Evolutionary conservation across 306 rosid genomes (phyloP).

Genomic region (Carpinus viminea): DNA sequence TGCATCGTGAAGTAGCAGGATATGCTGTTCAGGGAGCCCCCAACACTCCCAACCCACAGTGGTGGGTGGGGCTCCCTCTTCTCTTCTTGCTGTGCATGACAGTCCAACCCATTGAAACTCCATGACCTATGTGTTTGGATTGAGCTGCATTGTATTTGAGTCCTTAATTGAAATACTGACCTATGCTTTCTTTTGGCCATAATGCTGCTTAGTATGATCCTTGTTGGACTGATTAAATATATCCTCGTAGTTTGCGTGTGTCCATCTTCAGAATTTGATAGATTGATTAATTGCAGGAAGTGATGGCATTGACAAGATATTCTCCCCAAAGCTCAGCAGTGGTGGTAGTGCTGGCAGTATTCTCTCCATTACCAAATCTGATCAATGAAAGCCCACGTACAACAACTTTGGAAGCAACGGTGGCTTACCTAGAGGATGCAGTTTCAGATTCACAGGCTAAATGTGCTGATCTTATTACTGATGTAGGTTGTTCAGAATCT

Average conservation of each 20-base stretch:
- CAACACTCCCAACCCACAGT: not conserved
- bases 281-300: slow-evolving; percentile 62
- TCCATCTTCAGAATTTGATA: slow-evolving; percentile 14
- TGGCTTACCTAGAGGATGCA: slow-evolving; percentile 68
- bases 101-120: not conserved
- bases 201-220: not conserved
- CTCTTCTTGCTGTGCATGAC: not conserved
- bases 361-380: slow-evolving; percentile 45
- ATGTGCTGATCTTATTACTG: slow-evolving; percentile 48
- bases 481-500: slow-evolving; percentile 46
- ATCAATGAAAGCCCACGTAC: slow-evolving; percentile 46
- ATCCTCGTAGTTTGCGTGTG: not conserved
- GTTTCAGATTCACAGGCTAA: slow-evolving; percentile 61
- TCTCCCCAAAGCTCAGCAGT: slow-evolving; percentile 60
- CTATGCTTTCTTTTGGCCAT: not conserved
- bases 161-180: not conserved
- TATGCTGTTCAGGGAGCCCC: not conserved
- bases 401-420: slow-evolving; percentile 54
- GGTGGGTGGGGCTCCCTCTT: not conserved
- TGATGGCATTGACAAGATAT: slow-evolving; percentile 81
- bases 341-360: slow-evolving; percentile 49
- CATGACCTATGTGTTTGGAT: not conserved
- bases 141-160: not conserved
- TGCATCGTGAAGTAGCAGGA: not conserved
- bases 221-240: not conserved